A percentile compares a stretch with the other conserved stretches of the same genome.
Conservation (phyloP, 345 rosid species). For the Hypericum perforatum region DNA sequence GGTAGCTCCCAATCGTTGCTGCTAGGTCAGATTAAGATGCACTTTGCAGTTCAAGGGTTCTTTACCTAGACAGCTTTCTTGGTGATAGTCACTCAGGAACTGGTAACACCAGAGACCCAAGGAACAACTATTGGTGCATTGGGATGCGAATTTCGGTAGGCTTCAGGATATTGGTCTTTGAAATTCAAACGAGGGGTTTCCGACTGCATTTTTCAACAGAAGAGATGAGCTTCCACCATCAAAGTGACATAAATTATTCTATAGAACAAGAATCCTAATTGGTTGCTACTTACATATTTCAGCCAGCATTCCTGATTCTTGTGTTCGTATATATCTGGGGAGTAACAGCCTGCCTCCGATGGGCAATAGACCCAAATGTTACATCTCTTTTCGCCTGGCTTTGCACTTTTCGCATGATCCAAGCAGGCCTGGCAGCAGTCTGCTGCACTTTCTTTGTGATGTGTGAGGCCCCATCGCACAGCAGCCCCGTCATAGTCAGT, state of each 20-base stretch:
- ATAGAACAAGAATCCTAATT: background rate
- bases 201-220: slow-evolving; percentile 41
- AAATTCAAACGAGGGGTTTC: slow-evolving; percentile 68
- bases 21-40: background rate
- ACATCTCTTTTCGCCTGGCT: slow-evolving; percentile 73
- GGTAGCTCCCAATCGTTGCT: background rate
- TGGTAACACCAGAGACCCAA: slow-evolving; percentile 82
- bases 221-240: background rate
- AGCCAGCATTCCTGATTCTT: slow-evolving; percentile 91
- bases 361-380: slow-evolving; percentile 99
- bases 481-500: slow-evolving; percentile 87
- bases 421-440: slow-evolving; percentile 97
- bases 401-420: slow-evolving; percentile 72
- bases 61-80: background rate
- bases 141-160: slow-evolving; percentile 72
- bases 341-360: slow-evolving; percentile 63
- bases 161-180: slow-evolving; percentile 64
- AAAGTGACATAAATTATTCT: too few species aligned
- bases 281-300: slow-evolving; percentile 54
- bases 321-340: slow-evolving; percentile 88
- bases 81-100: background rate
- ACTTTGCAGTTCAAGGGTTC: background rate
- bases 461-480: slow-evolving; percentile 94
- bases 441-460: slow-evolving; percentile 93
- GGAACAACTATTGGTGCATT: slow-evolving; percentile 74